A percentile compares a stretch with the other conserved stretches of the same genome.
phyloP scores from a whole-genome alignment of 495 filamentous ascomycete species.

The Xylaria venustula region DNA sequence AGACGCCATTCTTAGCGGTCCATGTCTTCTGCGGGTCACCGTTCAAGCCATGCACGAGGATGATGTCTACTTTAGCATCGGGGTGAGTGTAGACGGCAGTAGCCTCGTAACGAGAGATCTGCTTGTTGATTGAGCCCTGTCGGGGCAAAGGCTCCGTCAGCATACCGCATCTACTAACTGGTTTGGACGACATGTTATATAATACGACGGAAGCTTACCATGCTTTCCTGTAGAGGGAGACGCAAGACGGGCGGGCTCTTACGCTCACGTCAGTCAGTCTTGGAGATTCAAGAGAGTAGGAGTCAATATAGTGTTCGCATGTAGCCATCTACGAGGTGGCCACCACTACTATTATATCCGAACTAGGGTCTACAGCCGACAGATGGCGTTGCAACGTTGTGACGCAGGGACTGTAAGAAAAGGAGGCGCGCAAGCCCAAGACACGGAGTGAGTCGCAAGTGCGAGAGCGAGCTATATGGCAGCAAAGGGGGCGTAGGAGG shows the following conservation, averaged over 20 bases:
- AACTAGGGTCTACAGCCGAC: slow-evolving; percentile 1
- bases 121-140: slow-evolving; percentile 49
- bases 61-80: slow-evolving; percentile 61
- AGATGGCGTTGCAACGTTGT: neutral
- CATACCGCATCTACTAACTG: slow-evolving; percentile 1
- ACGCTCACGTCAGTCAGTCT: slow-evolving; percentile 16
- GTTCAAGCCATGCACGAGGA: slow-evolving; percentile 82
- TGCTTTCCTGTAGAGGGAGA: slow-evolving; percentile 21
- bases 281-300: slow-evolving; percentile 2
- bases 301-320: slow-evolving; percentile 14
- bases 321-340: slow-evolving; percentile 3
- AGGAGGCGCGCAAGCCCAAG: slow-evolving; percentile 11
- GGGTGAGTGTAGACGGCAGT: slow-evolving; percentile 65
- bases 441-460: slow-evolving; percentile 5
- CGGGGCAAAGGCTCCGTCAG: slow-evolving; percentile 15
- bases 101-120: slow-evolving; percentile 67
- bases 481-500: neutral
- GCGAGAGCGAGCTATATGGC: neutral
- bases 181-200: neutral
- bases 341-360: slow-evolving; percentile 9
- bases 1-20: slow-evolving; percentile 64
- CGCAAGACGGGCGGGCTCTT: slow-evolving; percentile 16
- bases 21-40: slow-evolving; percentile 75
- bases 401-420: neutral
- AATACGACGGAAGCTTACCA: slow-evolving; percentile 23